These are phyloP conservation scores for Apophysomyces sp. DNA, from an alignment of 371 early-diverging fungal species.

Conservation along the genomic window DNA sequence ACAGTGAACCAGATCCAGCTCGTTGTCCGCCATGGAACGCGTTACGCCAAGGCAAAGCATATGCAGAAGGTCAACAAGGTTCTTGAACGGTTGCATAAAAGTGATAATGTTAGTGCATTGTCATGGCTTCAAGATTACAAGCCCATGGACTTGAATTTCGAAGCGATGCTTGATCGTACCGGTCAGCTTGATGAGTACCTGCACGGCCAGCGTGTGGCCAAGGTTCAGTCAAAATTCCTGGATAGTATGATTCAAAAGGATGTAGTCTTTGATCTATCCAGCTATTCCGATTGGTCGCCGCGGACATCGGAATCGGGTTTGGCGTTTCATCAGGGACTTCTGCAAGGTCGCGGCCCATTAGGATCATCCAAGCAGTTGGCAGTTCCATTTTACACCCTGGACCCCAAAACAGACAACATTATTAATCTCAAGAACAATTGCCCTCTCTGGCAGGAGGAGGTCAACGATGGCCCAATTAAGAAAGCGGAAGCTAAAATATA, in stretches of 20 bases:
- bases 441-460: not conserved
- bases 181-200: slow-evolving; percentile 27
- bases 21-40: slow-evolving; percentile 33
- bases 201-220: slow-evolving; percentile 20
- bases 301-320: slow-evolving; percentile 1
- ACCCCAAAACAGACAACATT: not conserved
- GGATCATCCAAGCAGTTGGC: slow-evolving; percentile 2
- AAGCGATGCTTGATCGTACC: slow-evolving; percentile 8
- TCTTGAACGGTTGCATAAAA: slow-evolving; percentile 3
- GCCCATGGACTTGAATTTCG: slow-evolving; percentile 2
- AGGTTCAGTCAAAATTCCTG: not conserved
- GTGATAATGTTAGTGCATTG: slow-evolving; percentile 6
- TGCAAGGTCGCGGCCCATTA: not conserved
- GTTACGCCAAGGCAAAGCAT: slow-evolving; percentile 20
- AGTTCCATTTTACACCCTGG: not conserved
- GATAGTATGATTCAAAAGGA: not conserved
- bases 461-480: not conserved
- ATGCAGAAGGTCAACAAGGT: slow-evolving; percentile 14
- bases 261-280: not conserved
- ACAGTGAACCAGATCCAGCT: slow-evolving; percentile 25
- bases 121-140: slow-evolving; percentile 21
- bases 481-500: slow-evolving; percentile 8
- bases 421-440: not conserved
- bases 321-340: not conserved
- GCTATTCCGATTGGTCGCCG: not conserved